Base-by-base conservation (phyloP, 768 basidiomycete genomes). In the Rhodotorula graminis region DNA sequence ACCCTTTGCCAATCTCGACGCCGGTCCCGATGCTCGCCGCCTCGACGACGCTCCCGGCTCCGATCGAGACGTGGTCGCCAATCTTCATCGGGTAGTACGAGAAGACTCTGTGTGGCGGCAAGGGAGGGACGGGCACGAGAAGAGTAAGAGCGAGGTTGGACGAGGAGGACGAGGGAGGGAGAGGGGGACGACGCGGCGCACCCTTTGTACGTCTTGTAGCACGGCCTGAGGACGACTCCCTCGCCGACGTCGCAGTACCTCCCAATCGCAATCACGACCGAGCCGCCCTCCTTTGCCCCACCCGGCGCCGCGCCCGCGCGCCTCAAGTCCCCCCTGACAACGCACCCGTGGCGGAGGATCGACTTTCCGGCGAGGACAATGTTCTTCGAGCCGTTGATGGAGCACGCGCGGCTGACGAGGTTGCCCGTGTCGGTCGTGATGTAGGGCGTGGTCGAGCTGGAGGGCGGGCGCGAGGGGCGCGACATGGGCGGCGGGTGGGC, bases 311-410 rank as follows among this genome's bases (percentile, higher is more conserved):
- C 27, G 29, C 92, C 92, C 18, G 92, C 90, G 53, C 94, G 84
- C 59, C 93, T 85, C 65, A 99, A 84, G 80, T 99, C 96, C 4
- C 96, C 96, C 61, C 96, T 89, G 62, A 99, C 89, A 66, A 97
- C 92, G 16, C 91, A 91, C 29, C 88, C 87, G 70, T 87, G 89
- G 2, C 93, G 90, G 70, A 99, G 94, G 80, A 98, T 92, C 4
- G 93, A 93, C 83, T 97, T 96, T 59, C 95, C 96, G 53, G 92
- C 93, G 23, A 99, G 88, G 73, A 97, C 92, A 80, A 98, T 99
- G 80, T 96, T 97, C 81, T 93, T 90, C 19, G 93, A 90, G 2
- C 95, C 95, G 67, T 89, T 88, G 78, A 97, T 96, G 40, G 88
- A 89, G 27, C 93, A 92, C 72, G 90, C 87, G 69, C 92, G 87